Evolutionary conservation across 1,284 basidiomycete species (phyloP), one percentile per base, ranked within the genome.

Genomic region (Malassezia caprae): DNA sequence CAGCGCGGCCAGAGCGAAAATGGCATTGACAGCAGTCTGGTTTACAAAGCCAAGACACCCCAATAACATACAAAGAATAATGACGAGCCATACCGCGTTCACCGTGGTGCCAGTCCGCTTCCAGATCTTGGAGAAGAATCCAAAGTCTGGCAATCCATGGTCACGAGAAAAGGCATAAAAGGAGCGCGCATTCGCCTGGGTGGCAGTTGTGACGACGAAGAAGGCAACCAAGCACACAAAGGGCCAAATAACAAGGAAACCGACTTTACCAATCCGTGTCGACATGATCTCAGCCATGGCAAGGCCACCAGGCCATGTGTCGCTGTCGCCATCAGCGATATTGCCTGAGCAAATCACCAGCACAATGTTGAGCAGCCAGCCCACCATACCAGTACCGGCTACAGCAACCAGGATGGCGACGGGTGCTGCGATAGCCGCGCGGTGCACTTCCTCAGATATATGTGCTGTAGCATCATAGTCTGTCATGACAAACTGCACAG

Each of bases 161-260:
- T 90, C 88, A 54, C 88, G 85, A 68, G 85, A 87, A 78, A 96
- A 88, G 4, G 90, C 90, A 68, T 88, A 93, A 40, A 91, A 79
- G 0, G 88, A 86, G 45, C 90, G 82, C 4, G 88, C 88, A 53
- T 83, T 84, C 10, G 90, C 90, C 76, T 94, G 90, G 4, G 89
- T 79, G 23, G 85, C 80, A 5, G 80, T 80, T 31, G 71, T 72
- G 41, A 76, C 73, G 57, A 77, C 73, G 32, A 70, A 70, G 59
- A 72, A 77, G 39, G 76, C 73, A 15, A 74, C 64, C 23, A 63
- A 55, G 60, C 68, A 72, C 49, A 69, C 65, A 53, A 73, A 73
- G 1, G 35, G 72, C 72, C 72, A 73, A 54, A 71, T 61, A 54
- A 84, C 82, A 44, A 89, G 86, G 75, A 87, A 88, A 82, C 87